Conservation (phyloP, 1,139 yeast species). For the Candida albicans region DNA sequence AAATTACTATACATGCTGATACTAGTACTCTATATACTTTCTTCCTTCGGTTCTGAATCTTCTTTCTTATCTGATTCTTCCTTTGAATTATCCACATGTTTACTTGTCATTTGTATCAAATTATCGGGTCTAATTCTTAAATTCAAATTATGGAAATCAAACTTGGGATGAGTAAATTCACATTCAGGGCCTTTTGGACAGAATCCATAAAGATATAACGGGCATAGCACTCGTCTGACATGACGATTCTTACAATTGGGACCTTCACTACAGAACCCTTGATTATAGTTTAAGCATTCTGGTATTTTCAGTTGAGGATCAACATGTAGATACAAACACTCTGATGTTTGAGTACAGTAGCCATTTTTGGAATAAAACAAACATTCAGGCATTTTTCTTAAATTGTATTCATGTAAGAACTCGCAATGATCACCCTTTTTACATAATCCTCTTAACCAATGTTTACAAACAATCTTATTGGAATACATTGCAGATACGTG, state of each 20-base stretch:
- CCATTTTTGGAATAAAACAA: constrained; percentile 86
- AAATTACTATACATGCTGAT: neutral
- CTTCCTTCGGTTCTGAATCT: neutral
- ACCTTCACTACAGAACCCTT: constrained; percentile 93
- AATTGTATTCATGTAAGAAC: constrained; percentile 90
- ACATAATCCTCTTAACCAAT: constrained; percentile 96
- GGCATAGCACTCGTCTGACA: constrained; percentile 74
- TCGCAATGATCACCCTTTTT: constrained; percentile 97
- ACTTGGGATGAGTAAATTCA: constrained; percentile 59
- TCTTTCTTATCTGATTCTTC: constrained; percentile 10
- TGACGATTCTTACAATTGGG: constrained; percentile 86
- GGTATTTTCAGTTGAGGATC: constrained; percentile 90
- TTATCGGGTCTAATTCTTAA: constrained; percentile 53
- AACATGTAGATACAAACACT: constrained; percentile 87
- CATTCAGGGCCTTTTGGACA: constrained; percentile 78
- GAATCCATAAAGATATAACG: constrained; percentile 84
- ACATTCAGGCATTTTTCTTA: constrained; percentile 97
- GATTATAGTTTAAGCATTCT: constrained; percentile 77
- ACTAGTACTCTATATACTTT: constrained; percentile 5
- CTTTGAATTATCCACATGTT: constrained; percentile 3
- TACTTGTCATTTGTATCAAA: constrained; percentile 8
- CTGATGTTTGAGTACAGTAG: constrained; percentile 90
- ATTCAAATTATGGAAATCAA: constrained; percentile 44
- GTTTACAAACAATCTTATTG: constrained; percentile 90
- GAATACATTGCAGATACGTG: constrained; percentile 81